Percentiles rank a stretch among this genome's conserved stretches.
Evolutionary conservation across 352 stramenopile species (phyloP).

Genomic region (Phytophthora macrochlamydospora): DNA sequence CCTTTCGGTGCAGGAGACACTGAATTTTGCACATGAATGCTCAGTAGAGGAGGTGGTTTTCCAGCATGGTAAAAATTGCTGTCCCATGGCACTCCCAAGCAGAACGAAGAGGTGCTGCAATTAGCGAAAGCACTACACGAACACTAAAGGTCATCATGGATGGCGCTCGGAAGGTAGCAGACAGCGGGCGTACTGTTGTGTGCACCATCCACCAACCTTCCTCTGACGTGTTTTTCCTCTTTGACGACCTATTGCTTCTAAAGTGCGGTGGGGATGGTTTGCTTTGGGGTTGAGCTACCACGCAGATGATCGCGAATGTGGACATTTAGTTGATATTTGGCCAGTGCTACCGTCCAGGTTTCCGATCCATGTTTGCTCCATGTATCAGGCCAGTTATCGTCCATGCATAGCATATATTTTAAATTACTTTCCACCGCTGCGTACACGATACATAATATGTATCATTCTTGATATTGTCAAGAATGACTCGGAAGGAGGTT

Average conservation of each 20-base stretch:
- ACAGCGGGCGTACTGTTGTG: constrained; percentile 66
- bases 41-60: constrained; percentile 7
- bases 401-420: too few species aligned
- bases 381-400: too few species aligned
- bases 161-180: constrained; percentile 82
- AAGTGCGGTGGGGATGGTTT: constrained; percentile 62
- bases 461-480: too few species aligned
- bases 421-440: too few species aligned
- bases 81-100: constrained; percentile 12
- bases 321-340: constrained; percentile 45
- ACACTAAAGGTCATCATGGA: constrained; percentile 54
- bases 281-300: constrained; percentile 43
- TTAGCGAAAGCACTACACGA: constrained; percentile 15
- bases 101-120: constrained; percentile 25
- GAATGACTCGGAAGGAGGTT: too few species aligned
- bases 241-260: constrained; percentile 85
- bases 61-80: constrained; percentile 31
- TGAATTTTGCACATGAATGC: constrained; percentile 29
- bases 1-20: constrained; percentile 30
- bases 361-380: too few species aligned
- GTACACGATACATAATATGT: too few species aligned
- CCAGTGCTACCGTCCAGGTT: too few species aligned
- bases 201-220: constrained; percentile 54
- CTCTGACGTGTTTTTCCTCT: constrained; percentile 39
- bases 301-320: constrained; percentile 15